Evolutionary conservation across 2,329 filamentous ascomycete species (phyloP).

Genomic region (Pseudogymnoascus sp.): DNA sequence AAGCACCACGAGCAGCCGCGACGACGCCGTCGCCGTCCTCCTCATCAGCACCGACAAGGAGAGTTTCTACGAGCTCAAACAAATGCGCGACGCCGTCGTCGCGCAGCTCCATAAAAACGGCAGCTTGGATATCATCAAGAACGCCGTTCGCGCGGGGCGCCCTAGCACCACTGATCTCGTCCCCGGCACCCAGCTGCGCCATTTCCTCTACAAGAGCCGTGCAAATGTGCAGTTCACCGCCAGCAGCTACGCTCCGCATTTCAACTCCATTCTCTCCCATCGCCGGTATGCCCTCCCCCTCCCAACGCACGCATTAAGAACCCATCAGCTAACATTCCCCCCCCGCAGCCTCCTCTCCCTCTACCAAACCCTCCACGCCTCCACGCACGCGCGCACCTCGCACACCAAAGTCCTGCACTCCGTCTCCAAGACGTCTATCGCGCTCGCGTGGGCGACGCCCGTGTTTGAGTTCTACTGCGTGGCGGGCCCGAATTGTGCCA

Average conservation of each 20-base stretch:
- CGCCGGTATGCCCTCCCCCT: slow-evolving; percentile 42
- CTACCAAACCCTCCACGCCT: slow-evolving; percentile 77
- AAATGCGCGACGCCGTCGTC: slow-evolving; percentile 55
- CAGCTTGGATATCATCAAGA: slow-evolving; percentile 64
- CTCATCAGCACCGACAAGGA: slow-evolving; percentile 90
- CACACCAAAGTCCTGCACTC: slow-evolving; percentile 81
- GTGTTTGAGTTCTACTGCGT: slow-evolving; percentile 92
- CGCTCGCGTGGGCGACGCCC: slow-evolving; percentile 84
- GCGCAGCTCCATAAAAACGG: slow-evolving; percentile 68
- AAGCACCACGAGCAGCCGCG: slow-evolving; percentile 45
- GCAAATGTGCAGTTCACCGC: slow-evolving; percentile 94
- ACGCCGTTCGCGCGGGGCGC: slow-evolving; percentile 62
- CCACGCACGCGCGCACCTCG: slow-evolving; percentile 75
- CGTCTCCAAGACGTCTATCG: slow-evolving; percentile 64
- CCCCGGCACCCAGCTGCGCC: slow-evolving; percentile 70
- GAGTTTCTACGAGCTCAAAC: slow-evolving; percentile 81
- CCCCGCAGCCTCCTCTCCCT: slow-evolving; percentile 59
- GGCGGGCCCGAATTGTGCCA: slow-evolving; percentile 63
- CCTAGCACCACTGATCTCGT: slow-evolving; percentile 66
- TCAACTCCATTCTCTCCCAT: slow-evolving; percentile 49
- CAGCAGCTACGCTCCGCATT: slow-evolving; percentile 68
- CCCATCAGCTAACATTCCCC: not conserved
- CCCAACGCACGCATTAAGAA: not conserved
- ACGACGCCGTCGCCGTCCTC: slow-evolving; percentile 80
- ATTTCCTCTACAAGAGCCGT: slow-evolving; percentile 93